phyloP scores from a whole-genome alignment of 148 eudicot genomes.

The Rhododendron simsii region DNA sequence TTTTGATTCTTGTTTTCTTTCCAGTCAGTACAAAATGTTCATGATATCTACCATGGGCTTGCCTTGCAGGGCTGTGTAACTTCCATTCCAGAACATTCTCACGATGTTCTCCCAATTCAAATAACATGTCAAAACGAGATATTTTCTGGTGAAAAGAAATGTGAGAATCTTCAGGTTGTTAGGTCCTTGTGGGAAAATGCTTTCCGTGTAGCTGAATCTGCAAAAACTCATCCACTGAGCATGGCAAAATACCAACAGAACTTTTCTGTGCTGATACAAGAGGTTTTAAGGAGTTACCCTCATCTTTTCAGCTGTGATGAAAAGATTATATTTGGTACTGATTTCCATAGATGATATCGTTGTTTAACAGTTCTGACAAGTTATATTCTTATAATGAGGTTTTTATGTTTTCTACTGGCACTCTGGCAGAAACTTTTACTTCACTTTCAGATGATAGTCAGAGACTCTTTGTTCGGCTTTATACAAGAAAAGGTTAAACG shows the following conservation, averaged over 20 bases:
- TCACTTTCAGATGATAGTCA: conserved; percentile 83
- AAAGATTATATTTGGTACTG: conserved; percentile 55
- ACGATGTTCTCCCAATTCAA: conserved; percentile 62
- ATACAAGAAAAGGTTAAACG: conserved; percentile 72
- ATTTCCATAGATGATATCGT: not conserved
- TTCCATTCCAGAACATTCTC: conserved; percentile 49
- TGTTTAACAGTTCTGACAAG: not conserved
- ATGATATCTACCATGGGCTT: conserved; percentile 9
- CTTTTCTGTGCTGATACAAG: conserved; percentile 61
- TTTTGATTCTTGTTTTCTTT: not conserved
- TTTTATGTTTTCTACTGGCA: conserved; percentile 6
- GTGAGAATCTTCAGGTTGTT: conserved; percentile 35
- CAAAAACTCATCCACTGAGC: conserved; percentile 36
- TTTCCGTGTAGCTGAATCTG: conserved; percentile 33
- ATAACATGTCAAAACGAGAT: conserved; percentile 31
- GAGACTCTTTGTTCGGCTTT: conserved; percentile 84
- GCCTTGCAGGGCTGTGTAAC: conserved; percentile 61
- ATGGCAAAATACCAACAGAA: conserved; percentile 65
- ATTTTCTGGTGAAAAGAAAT: conserved; percentile 27
- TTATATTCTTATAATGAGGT: conserved; percentile 5
- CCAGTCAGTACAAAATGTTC: not conserved
- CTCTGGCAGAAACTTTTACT: conserved; percentile 49
- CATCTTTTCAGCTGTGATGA: conserved; percentile 66
- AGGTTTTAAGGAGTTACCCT: conserved; percentile 49
- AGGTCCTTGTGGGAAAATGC: conserved; percentile 53